These are phyloP conservation scores for Trypanosoma scelopori DNA, from an alignment of 208 protist genomes.

Conservation along the genomic window DNA sequence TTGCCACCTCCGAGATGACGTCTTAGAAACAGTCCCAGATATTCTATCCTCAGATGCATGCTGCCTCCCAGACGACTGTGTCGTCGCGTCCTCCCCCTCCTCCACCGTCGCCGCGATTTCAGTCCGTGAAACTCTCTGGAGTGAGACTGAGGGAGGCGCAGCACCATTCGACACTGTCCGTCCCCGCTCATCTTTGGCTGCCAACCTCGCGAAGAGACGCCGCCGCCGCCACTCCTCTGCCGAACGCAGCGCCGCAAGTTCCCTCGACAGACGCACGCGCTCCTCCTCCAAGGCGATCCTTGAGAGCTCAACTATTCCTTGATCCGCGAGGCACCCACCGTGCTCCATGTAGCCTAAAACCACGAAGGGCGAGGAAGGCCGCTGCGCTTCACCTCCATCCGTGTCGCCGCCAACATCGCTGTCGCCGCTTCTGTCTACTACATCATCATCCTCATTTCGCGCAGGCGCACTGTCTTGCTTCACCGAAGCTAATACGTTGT, in stretches of 20 bases:
- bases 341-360: slow-evolving; percentile 17
- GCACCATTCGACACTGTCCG: not conserved
- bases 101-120: too few species aligned
- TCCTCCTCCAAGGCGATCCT: slow-evolving; percentile 13
- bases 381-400: not conserved
- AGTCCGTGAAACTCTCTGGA: too few species aligned
- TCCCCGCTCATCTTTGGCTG: not conserved
- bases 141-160: too few species aligned
- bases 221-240: slow-evolving; percentile 6
- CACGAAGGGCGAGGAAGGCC: slow-evolving; percentile 27
- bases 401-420: not conserved
- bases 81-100: too few species aligned
- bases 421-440: not conserved
- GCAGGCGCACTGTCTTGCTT: too few species aligned
- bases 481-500: too few species aligned
- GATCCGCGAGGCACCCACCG: slow-evolving; percentile 2
- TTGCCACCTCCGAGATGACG: too few species aligned
- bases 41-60: too few species aligned
- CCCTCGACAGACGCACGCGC: not conserved
- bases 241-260: slow-evolving; percentile 9
- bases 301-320: not conserved
- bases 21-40: too few species aligned
- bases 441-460: not conserved
- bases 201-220: not conserved
- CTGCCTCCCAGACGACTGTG: too few species aligned